A percentile compares a stretch with the other conserved stretches of the same genome.
phyloP scores from a whole-genome alignment of 108 stramenopile species.

The Pseudonitzschia delicatissima region DNA sequence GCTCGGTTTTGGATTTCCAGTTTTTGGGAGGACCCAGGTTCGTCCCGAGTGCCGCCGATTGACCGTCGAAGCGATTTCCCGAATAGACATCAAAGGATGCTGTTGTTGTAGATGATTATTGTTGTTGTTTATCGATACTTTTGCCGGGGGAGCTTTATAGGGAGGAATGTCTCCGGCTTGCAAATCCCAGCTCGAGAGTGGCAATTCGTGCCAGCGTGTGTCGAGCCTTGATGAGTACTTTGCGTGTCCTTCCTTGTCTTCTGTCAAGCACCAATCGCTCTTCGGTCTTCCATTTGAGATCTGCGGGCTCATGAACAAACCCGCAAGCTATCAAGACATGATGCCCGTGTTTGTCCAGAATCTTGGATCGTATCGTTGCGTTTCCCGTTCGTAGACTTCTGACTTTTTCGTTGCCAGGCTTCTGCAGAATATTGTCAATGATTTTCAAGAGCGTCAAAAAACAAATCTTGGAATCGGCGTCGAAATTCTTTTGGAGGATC shows the following conservation, averaged over 20 bases:
- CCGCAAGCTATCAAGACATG: slow-evolving; percentile 69
- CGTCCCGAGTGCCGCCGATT: slow-evolving; percentile 62
- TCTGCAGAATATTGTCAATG: slow-evolving; percentile 64
- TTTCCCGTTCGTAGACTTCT: slow-evolving; percentile 65
- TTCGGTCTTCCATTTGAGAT: background rate
- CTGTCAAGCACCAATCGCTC: slow-evolving; percentile 13
- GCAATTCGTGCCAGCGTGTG: slow-evolving; percentile 40
- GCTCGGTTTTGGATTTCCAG: slow-evolving; percentile 53
- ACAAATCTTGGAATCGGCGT: slow-evolving; percentile 54
- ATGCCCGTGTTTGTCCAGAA: slow-evolving; percentile 46
- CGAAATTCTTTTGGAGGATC: slow-evolving; percentile 60
- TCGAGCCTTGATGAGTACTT: slow-evolving; percentile 38
- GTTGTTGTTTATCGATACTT: slow-evolving; percentile 6
- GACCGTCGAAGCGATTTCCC: slow-evolving; percentile 59
- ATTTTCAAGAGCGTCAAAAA: slow-evolving; percentile 65
- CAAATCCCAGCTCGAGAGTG: slow-evolving; percentile 39
- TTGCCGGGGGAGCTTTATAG: slow-evolving; percentile 15
- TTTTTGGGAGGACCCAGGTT: slow-evolving; percentile 46
- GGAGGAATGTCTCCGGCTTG: slow-evolving; percentile 48
- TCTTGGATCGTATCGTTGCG: slow-evolving; percentile 52
- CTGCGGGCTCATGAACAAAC: slow-evolving; percentile 30
- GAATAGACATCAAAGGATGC: slow-evolving; percentile 62
- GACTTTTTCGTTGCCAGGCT: slow-evolving; percentile 65
- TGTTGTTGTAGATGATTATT: background rate
- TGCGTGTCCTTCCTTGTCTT: slow-evolving; percentile 1